A percentile compares a stretch with the other conserved stretches of the same genome.
phyloP scores from a whole-genome alignment of 2,329 filamentous ascomycete species.

The Fusarium haematococcum region DNA sequence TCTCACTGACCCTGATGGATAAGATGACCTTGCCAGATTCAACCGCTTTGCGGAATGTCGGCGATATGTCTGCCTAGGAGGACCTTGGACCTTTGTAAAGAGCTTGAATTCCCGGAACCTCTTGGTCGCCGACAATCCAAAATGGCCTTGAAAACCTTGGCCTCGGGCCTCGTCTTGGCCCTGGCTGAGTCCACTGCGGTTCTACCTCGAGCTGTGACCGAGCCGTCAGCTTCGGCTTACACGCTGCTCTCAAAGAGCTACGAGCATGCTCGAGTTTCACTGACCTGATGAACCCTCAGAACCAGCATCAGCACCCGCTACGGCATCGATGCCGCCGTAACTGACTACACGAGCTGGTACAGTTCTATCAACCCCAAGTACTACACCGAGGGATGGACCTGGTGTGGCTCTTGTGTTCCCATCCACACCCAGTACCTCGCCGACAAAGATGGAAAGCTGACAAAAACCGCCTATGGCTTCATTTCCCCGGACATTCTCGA shows the following conservation, averaged over 20 bases:
- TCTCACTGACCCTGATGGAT: too few relatives aligned
- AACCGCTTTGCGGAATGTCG: too few relatives aligned
- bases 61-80: too few relatives aligned
- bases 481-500: neutral
- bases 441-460: neutral
- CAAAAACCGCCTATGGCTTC: neutral
- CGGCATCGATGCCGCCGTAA: neutral
- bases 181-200: neutral
- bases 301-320: neutral
- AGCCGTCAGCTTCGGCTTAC: neutral
- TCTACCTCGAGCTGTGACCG: neutral
- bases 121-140: neutral
- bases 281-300: neutral
- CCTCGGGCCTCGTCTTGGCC: neutral
- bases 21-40: too few relatives aligned
- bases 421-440: neutral
- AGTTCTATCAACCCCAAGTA: neutral
- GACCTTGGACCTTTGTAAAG: too few relatives aligned
- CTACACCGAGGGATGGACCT: neutral
- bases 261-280: neutral
- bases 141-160: neutral
- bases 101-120: too few relatives aligned
- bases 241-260: neutral
- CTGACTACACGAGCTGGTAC: neutral
- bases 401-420: neutral